Conservation (phyloP, 176 grass and related monocot genomes). For the Carex kokanica region DNA sequence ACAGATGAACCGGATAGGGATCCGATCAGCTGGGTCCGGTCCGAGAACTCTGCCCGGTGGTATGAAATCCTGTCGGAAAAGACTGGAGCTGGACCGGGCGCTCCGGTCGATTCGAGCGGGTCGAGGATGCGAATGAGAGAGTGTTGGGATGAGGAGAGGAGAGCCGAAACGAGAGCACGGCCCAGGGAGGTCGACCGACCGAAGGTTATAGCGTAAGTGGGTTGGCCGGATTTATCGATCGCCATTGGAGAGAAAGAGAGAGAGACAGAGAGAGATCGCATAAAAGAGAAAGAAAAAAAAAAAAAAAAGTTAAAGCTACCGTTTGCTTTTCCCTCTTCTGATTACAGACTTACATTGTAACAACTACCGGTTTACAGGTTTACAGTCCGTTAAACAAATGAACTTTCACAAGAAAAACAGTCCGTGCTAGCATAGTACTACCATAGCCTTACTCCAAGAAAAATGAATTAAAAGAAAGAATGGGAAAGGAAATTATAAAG, state of each 20-base stretch:
- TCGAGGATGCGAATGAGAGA: slow-evolving; percentile 53
- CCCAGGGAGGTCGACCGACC: slow-evolving; percentile 59
- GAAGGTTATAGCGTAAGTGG: slow-evolving; percentile 57
- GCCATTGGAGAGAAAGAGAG: slow-evolving; percentile 38
- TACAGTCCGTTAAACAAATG: too few relatives aligned
- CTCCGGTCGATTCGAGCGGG: background rate
- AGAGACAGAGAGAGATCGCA: slow-evolving; percentile 11
- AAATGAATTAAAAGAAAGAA: background rate
- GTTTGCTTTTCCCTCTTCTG: background rate
- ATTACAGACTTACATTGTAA: background rate
- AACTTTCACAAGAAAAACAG: too few relatives aligned
- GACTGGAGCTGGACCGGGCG: background rate
- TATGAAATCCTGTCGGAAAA: slow-evolving; percentile 21
- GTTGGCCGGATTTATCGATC: slow-evolving; percentile 36
- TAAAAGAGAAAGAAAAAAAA: background rate
- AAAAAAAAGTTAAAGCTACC: too few relatives aligned
- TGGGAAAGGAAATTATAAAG: too few relatives aligned
- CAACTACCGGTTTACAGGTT: too few relatives aligned
- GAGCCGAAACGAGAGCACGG: slow-evolving; percentile 51
- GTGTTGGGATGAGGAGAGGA: slow-evolving; percentile 51
- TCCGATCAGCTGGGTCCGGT: slow-evolving; percentile 25
- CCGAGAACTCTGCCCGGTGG: slow-evolving; percentile 35
- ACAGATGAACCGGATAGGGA: slow-evolving; percentile 37
- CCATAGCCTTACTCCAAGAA: too few relatives aligned
- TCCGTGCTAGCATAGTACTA: too few relatives aligned